A percentile compares a stretch with the other conserved stretches of the same genome.
Evolutionary conservation across 2,329 filamentous ascomycete species (phyloP).

Genomic region (Neurospora crassa): DNA sequence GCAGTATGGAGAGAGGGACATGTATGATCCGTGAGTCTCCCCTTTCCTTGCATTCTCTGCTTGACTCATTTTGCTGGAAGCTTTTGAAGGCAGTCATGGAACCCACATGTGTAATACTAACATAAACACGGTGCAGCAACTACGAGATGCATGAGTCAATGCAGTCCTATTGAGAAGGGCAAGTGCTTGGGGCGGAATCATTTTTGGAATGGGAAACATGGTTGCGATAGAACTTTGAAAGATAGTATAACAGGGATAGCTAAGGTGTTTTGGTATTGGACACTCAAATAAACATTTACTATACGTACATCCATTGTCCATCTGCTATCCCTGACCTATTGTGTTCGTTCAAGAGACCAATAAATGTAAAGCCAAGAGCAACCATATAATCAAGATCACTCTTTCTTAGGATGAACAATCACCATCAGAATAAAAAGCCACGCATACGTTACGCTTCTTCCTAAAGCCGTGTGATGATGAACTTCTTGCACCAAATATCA

Average conservation of each 20-base stretch:
- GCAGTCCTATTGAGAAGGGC: not conserved
- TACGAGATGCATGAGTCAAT: conserved; percentile 4
- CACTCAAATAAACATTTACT: too few species aligned
- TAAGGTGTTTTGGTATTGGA: too few species aligned
- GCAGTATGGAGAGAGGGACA: conserved; percentile 43
- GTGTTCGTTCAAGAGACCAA: not conserved
- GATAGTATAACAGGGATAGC: too few species aligned
- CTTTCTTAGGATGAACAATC: too few species aligned
- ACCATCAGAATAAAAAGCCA: not conserved
- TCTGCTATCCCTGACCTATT: not conserved
- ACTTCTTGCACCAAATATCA: conserved; percentile 44
- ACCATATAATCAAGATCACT: not conserved
- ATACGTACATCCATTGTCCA: not conserved
- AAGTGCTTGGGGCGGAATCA: not conserved
- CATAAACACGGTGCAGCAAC: not conserved
- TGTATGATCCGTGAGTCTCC: conserved; percentile 48
- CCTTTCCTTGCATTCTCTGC: not conserved
- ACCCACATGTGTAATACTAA: not conserved
- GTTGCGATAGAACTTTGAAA: not conserved
- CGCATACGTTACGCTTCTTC: not conserved
- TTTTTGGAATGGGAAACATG: not conserved
- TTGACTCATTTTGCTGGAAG: not conserved
- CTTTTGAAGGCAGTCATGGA: not conserved
- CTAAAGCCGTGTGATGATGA: not conserved
- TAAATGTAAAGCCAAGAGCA: not conserved